These are phyloP conservation scores for Ceratocystiopsis sp. DNA, from an alignment of 2,329 filamentous ascomycete genomes.

Conservation along the genomic window DNA sequence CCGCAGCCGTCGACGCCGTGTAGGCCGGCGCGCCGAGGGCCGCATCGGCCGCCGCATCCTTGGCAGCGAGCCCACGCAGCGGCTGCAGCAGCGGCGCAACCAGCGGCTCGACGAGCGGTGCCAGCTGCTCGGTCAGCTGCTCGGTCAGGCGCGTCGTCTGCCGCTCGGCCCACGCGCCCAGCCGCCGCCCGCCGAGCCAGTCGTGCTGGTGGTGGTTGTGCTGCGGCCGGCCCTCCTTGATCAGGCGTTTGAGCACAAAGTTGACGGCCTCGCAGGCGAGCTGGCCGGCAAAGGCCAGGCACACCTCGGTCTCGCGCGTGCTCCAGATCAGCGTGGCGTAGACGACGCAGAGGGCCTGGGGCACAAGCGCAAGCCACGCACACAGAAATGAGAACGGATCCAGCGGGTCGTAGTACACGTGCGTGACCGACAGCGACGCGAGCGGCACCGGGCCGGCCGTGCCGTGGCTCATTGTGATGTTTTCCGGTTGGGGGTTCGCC, in stretches of 20 bases:
- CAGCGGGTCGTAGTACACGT: slow-evolving; percentile 90
- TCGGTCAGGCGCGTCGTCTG: no score
- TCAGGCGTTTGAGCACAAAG: slow-evolving; percentile 72
- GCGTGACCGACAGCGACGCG: slow-evolving; percentile 82
- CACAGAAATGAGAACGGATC: slow-evolving; percentile 75
- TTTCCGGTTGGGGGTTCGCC: no score
- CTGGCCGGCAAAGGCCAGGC: slow-evolving; percentile 82
- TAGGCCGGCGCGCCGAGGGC: neutral
- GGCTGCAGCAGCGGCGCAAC: no score
- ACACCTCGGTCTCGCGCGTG: slow-evolving; percentile 76
- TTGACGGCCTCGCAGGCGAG: slow-evolving; percentile 84
- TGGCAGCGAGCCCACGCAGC: no score
- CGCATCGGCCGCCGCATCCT: neutral
- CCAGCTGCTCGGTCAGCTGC: no score
- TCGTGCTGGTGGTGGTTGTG: slow-evolving; percentile 43
- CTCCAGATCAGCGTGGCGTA: slow-evolving; percentile 86
- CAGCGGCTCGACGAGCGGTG: no score
- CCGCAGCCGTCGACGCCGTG: neutral
- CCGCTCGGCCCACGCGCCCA: neutral
- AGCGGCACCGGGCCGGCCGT: slow-evolving; percentile 36
- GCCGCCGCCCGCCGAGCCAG: slow-evolving; percentile 27
- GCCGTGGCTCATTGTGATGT: slow-evolving; percentile 22
- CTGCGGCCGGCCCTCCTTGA: slow-evolving; percentile 78
- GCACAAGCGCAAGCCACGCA: slow-evolving; percentile 86
- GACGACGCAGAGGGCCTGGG: slow-evolving; percentile 76